Evolutionary conservation across 768 basidiomycete genomes (phyloP), one percentile per base, ranked within the genome.

Genomic region (Boletus rufocinnamomeus): DNA sequence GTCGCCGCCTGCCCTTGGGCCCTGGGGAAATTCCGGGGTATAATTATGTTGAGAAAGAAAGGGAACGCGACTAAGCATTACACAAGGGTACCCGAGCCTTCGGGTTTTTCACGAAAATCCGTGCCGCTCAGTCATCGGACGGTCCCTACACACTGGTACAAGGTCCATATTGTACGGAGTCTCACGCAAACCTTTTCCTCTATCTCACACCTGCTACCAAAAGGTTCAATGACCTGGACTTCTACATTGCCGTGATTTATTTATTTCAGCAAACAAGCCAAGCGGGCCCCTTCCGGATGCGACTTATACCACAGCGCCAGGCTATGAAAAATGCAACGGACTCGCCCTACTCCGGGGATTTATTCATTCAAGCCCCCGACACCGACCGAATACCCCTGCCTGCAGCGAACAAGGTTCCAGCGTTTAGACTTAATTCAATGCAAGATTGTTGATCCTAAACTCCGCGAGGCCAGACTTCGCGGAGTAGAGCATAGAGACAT

Each of bases 401-500:
- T 4, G 27, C 16, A 23, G 23, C 50, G 16, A 19, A 54, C 45
- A 27, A 44, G 16, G 25, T 30, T 50, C 17, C 34, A 41, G 37
- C 49, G 17, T 51, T 25, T 47, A 17, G 14, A 40, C 44, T 44
- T 37, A 46, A 37, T 46, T 38, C 61, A 30, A 27, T 37, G 41
- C 23, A 14, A 17, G 7, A 34, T 19, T 28, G 28, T 56, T 44
- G 45, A 46, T 54, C 56, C 58, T 35, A 58, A 70, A 69, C 68
- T 69, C 68, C 68, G 68, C 68, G 68, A 70, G 46, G 40, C 46
- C 5, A 30, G 6, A 30, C 43, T n/a, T 59, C 67, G 66, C 66
- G 66, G 66, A 68, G 68, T 68, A 30, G 58, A n/a, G 50, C 46
- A 50, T 59, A 19, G 25, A 30, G n/a, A 21, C 30, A 48, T 9